Conservation (phyloP, 1,284 basidiomycete species). For the Sanghuangporus weigelae region DNA sequence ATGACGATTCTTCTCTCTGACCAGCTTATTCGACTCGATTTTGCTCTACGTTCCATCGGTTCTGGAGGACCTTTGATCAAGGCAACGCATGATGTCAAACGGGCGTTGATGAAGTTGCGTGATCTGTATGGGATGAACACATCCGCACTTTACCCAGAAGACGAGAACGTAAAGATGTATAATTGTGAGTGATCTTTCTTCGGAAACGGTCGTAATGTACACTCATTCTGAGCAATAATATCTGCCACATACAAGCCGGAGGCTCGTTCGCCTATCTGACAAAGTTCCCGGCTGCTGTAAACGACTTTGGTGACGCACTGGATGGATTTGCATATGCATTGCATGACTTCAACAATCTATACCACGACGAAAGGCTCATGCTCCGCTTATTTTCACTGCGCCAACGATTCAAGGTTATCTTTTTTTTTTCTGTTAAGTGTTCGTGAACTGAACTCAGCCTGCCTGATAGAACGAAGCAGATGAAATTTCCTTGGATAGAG, state of each 20-base stretch:
- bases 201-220: background rate
- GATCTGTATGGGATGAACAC: constrained; percentile 3
- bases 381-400: background rate
- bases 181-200: background rate
- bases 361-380: constrained; percentile 6
- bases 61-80: constrained; percentile 5
- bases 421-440: background rate
- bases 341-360: background rate
- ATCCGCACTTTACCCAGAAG: background rate
- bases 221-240: background rate
- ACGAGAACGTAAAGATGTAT: background rate
- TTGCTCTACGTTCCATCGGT: background rate
- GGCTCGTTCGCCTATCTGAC: background rate
- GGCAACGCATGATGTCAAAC: background rate
- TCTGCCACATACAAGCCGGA: background rate
- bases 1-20: no score
- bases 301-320: background rate
- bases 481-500: background rate
- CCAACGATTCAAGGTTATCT: background rate
- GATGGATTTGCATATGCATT: background rate
- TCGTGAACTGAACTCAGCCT: no score
- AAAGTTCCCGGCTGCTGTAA: background rate
- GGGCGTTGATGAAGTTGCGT: background rate
- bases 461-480: background rate
- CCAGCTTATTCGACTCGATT: constrained; percentile 2